Percentiles rank a stretch among this genome's conserved stretches.
These are phyloP conservation scores for Fusarium sp. DNA, from an alignment of 2,329 filamentous ascomycete genomes.

Conservation along the genomic window DNA sequence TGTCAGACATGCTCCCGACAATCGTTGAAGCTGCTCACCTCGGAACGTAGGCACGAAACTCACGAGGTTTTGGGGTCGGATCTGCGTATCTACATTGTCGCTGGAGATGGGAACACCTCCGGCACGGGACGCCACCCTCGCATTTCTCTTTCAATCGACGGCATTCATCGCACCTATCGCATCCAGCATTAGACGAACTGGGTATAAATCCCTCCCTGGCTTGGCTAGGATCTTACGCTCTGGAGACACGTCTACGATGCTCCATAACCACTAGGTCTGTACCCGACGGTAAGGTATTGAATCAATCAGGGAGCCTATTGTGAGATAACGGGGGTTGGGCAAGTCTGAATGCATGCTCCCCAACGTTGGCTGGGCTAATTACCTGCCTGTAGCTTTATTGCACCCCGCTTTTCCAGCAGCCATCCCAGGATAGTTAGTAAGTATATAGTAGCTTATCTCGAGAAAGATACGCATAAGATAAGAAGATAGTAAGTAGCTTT, in stretches of 20 bases:
- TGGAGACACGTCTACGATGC: slow-evolving; percentile 1
- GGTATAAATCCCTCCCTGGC: background rate
- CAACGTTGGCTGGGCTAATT: background rate
- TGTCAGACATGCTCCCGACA: background rate
- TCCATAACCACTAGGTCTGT: background rate
- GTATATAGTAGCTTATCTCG: background rate
- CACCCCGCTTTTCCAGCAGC: slow-evolving; percentile 13
- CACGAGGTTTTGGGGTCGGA: slow-evolving; percentile 1
- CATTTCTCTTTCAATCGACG: slow-evolving; percentile 17
- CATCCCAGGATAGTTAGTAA: slow-evolving; percentile 1
- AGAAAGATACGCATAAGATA: no score
- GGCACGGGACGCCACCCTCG: slow-evolving; percentile 2
- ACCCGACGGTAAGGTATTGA: background rate
- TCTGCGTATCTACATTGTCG: slow-evolving; percentile 1
- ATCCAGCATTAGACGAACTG: background rate
- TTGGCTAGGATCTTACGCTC: slow-evolving; percentile 3
- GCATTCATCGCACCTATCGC: slow-evolving; percentile 18
- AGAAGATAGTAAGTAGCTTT: no score
- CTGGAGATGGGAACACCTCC: slow-evolving; percentile 5
- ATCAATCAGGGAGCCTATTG: no score
- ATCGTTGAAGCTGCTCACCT: background rate
- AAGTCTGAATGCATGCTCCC: slow-evolving; percentile 6
- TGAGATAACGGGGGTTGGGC: background rate
- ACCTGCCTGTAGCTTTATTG: background rate
- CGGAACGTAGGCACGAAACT: slow-evolving; percentile 13